Base-by-base conservation (phyloP, 1,139 yeast genomes). In the Geotrichum restrictum region DNA sequence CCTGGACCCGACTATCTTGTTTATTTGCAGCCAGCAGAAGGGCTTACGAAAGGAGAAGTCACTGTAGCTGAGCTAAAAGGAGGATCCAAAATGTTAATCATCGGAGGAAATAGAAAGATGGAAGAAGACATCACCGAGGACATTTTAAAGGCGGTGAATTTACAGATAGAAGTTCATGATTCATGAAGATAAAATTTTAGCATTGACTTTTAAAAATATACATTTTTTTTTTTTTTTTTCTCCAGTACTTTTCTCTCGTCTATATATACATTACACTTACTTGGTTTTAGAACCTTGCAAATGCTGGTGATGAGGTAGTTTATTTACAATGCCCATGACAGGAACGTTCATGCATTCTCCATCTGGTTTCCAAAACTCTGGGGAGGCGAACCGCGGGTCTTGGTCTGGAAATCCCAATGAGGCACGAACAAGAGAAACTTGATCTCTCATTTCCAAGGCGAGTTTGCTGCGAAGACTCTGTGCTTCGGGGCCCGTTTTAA, bases 381-480 rank as follows among this genome's bases (percentile, higher is more conserved):
- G 88, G 39, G 77, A 76, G 53, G 75, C 79, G 60, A 88, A 83
- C 55, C 91, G 73, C 6, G 80, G 74, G 21, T 60, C 63, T 32
- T 62, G 64, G 1, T 56, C 54, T n/a, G 56, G 51, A 37, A 84
- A 78, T 0, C 80, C 76, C 36, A 81, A 79, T 11, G 75, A 68
- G 19, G 75, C 70, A 52, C 96, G 75, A 36, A 88, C 72, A 5
- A 72, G 66, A 1, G 83, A 76, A 3, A 91, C 88, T 33, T 82
- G 75, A 38, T 74, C 75, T 60, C 97, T 76, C 39, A 89, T 67
- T 49, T 77, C 82, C 0, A 80, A 79, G 2, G 97, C 94, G 2
- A 91, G 75, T 39, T 78, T 74, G 33, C 88, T 79, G 56, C 98
- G 74, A 52, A 91, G 70, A 6, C 69, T 68, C 58, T 78, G 77